phyloP scores from a whole-genome alignment of 495 filamentous ascomycete species.

The Hypoxylon fuscum region DNA sequence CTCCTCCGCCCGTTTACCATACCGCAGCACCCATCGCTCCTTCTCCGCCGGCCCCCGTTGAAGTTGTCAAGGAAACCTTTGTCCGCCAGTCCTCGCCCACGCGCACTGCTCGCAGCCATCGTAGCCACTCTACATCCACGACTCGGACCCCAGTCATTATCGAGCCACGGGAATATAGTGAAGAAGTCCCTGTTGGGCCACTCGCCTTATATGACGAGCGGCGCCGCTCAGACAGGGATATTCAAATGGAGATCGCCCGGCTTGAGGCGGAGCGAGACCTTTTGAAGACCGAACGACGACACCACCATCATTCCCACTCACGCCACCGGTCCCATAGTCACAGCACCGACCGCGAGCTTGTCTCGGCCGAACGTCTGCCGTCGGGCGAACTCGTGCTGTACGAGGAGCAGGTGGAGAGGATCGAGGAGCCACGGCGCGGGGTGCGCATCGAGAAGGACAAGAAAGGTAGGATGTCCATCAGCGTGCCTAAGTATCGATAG shows the following conservation, averaged over 20 bases:
- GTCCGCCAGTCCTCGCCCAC: conserved; percentile 53
- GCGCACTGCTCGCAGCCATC: conserved; percentile 42
- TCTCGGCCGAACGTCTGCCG: conserved; percentile 56
- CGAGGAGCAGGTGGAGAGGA: conserved; percentile 62
- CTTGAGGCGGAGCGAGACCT: conserved; percentile 58
- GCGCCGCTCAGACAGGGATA: conserved; percentile 58
- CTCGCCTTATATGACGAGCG: conserved; percentile 63
- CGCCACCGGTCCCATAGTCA: conserved; percentile 39
- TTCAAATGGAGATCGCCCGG: conserved; percentile 65
- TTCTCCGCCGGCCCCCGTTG: conserved; percentile 45
- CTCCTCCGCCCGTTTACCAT: conserved; percentile 47
- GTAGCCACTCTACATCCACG: conserved; percentile 40
- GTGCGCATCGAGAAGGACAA: conserved; percentile 81
- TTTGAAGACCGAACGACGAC: conserved; percentile 39
- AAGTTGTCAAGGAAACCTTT: conserved; percentile 52
- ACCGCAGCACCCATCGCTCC: conserved; percentile 52
- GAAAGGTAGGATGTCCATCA: conserved; percentile 84
- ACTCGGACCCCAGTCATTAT: conserved; percentile 42
- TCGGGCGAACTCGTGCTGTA: conserved; percentile 63
- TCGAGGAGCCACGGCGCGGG: conserved; percentile 61
- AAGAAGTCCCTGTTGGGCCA: conserved; percentile 58
- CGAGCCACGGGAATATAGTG: conserved; percentile 56
- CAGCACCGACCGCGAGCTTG: conserved; percentile 54
- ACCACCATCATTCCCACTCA: conserved; percentile 37
- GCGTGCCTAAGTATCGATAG: conserved; percentile 64